Evolutionary conservation across 2,329 filamentous ascomycete genomes (phyloP).

Genomic region (Tolypocladium tropicale): DNA sequence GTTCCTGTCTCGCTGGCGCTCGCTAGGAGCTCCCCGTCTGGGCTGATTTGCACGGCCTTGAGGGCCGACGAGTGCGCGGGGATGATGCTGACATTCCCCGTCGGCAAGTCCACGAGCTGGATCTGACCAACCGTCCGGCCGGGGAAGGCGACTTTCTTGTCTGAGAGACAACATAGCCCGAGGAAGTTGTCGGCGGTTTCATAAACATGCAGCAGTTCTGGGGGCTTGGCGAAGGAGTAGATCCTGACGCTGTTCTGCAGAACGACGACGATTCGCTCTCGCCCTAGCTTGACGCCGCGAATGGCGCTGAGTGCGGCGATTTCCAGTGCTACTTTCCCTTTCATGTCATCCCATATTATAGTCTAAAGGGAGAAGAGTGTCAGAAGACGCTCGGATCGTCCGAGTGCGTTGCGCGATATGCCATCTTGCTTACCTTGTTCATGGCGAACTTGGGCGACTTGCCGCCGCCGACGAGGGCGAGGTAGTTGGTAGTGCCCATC

Average conservation of each 20-base stretch:
- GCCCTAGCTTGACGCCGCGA: constrained; percentile 67
- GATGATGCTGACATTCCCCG: constrained; percentile 82
- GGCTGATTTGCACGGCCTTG: constrained; percentile 68
- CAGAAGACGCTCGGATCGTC: background rate
- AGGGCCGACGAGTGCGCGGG: constrained; percentile 77
- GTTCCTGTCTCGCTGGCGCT: constrained; percentile 90
- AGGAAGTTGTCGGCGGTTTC: constrained; percentile 79
- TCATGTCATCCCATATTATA: constrained; percentile 85
- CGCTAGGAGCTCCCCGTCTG: constrained; percentile 70
- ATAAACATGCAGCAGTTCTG: constrained; percentile 61
- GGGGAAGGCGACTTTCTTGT: constrained; percentile 69
- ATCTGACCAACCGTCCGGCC: constrained; percentile 83
- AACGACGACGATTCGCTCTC: constrained; percentile 67
- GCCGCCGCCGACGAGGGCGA: constrained; percentile 84
- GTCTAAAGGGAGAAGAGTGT: constrained; percentile 32
- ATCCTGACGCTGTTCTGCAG: constrained; percentile 74
- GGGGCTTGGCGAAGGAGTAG: constrained; percentile 67
- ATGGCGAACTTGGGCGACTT: constrained; percentile 75
- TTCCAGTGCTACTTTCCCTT: constrained; percentile 60
- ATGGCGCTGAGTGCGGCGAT: constrained; percentile 76
- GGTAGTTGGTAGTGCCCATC: constrained; percentile 77
- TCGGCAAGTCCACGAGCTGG: constrained; percentile 70
- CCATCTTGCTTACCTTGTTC: constrained; percentile 53
- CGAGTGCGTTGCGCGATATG: background rate
- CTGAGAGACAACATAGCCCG: constrained; percentile 69